Percentiles rank a stretch among this genome's conserved stretches.
Evolutionary conservation across 2,329 filamentous ascomycete genomes (phyloP).

Genomic region (Phoma herbarum): DNA sequence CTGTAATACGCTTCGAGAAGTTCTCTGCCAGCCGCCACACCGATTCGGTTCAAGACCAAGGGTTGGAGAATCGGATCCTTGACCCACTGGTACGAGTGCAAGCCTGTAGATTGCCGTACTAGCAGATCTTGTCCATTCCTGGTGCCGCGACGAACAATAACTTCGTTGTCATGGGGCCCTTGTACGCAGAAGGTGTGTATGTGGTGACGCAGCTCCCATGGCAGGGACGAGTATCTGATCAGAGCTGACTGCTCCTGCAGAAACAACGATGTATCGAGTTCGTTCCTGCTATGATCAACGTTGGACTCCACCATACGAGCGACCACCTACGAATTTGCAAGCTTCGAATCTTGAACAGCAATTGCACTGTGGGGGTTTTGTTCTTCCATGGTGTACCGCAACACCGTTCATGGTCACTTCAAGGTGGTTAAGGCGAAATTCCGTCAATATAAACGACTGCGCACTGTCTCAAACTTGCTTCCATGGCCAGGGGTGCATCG

Average conservation of each 20-base stretch:
- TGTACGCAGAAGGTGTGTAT: constrained; percentile 32
- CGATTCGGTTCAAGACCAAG: constrained; percentile 10
- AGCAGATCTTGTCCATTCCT: constrained; percentile 14
- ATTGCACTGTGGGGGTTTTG: neutral
- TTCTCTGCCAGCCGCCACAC: constrained; percentile 20
- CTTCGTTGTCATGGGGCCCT: constrained; percentile 31
- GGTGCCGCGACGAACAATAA: constrained; percentile 26
- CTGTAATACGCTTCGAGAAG: constrained; percentile 33
- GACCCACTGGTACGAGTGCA: constrained; percentile 30
- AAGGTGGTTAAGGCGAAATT: neutral
- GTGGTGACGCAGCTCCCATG: constrained; percentile 33
- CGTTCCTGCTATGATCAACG: neutral
- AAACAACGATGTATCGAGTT: neutral
- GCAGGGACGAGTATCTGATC: constrained; percentile 22
- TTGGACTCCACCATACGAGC: neutral
- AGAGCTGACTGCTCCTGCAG: constrained; percentile 1
- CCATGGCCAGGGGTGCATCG: neutral
- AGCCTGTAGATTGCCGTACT: constrained; percentile 23
- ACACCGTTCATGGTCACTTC: neutral
- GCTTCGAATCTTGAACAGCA: neutral
- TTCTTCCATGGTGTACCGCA: neutral
- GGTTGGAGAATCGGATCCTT: constrained; percentile 25
- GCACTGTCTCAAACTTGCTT: neutral
- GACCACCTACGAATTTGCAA: neutral
- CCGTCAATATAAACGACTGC: neutral